phyloP scores from a whole-genome alignment of 2,329 filamentous ascomycete genomes.

The Rhynchosporium secalis region DNA sequence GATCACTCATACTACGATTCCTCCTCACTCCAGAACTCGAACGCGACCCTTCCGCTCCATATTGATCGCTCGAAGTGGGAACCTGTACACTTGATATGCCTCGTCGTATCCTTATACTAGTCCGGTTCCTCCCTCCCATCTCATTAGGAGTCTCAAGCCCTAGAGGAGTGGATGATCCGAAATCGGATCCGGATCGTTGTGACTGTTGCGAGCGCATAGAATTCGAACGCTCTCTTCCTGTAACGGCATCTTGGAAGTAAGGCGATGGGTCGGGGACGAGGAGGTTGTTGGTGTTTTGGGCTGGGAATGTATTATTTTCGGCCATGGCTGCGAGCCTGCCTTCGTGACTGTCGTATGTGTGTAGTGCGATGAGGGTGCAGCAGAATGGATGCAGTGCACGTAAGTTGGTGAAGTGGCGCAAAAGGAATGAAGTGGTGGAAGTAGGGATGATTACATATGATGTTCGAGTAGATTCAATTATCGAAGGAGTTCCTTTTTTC shows the following conservation, averaged over 20 bases:
- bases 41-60: not conserved
- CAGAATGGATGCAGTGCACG: not conserved
- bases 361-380: not conserved
- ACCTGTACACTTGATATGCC: constrained; percentile 12
- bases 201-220: constrained; percentile 18
- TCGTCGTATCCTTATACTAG: constrained; percentile 33
- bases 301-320: not conserved
- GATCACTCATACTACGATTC: constrained; percentile 29
- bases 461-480: not conserved
- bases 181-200: not conserved
- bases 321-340: not conserved
- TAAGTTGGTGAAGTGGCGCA: not conserved
- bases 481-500: not conserved
- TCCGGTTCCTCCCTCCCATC: constrained; percentile 16
- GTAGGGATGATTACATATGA: not conserved
- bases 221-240: constrained; percentile 14
- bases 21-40: constrained; percentile 16
- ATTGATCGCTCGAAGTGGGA: not conserved
- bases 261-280: constrained; percentile 15
- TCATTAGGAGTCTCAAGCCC: not conserved
- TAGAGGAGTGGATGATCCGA: not conserved
- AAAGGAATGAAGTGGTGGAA: not conserved
- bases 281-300: constrained; percentile 13
- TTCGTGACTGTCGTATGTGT: not conserved
- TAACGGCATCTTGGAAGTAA: constrained; percentile 11